Evolutionary conservation across 805 yeast genomes (phyloP).

Genomic region (Metschnikowia continentalis): DNA sequence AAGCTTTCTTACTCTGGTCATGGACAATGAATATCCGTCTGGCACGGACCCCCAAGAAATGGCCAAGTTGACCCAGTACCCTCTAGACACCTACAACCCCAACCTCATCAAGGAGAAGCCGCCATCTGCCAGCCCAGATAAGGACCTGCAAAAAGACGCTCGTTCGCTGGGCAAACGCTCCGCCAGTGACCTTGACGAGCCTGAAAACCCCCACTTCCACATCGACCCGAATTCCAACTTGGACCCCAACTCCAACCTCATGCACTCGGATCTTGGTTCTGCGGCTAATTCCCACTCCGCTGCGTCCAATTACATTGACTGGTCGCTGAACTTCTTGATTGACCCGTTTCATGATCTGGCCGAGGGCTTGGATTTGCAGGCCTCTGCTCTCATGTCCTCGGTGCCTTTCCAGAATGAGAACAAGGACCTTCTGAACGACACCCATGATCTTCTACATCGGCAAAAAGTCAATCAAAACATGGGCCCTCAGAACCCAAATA

Average conservation of each 20-base stretch:
- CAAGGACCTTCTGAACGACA: not conserved
- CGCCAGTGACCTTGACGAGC: not conserved
- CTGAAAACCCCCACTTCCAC: not conserved
- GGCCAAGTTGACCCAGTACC: slow-evolving; percentile 6
- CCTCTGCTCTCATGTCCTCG: slow-evolving; percentile 1
- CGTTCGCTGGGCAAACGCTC: not conserved
- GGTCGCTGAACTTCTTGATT: slow-evolving; percentile 34
- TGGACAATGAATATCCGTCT: slow-evolving; percentile 5
- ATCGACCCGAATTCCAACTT: not conserved
- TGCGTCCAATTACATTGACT: slow-evolving; percentile 17
- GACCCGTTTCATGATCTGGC: slow-evolving; percentile 29
- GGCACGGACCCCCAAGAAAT: slow-evolving; percentile 3
- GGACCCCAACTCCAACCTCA: not conserved
- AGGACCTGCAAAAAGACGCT: not conserved
- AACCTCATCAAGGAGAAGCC: not conserved
- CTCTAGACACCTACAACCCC: slow-evolving; percentile 5
- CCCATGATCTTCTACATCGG: not conserved
- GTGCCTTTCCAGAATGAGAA: not conserved
- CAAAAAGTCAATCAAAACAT: not conserved
- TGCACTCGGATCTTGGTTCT: not conserved
- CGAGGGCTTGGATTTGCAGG: slow-evolving; percentile 30
- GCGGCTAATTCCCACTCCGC: not conserved
- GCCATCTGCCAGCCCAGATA: not conserved
- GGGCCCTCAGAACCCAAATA: not conserved
- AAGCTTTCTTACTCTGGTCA: not conserved